phyloP scores from a whole-genome alignment of 2,329 filamentous ascomycete genomes.

The Talaromyces funiculosus region DNA sequence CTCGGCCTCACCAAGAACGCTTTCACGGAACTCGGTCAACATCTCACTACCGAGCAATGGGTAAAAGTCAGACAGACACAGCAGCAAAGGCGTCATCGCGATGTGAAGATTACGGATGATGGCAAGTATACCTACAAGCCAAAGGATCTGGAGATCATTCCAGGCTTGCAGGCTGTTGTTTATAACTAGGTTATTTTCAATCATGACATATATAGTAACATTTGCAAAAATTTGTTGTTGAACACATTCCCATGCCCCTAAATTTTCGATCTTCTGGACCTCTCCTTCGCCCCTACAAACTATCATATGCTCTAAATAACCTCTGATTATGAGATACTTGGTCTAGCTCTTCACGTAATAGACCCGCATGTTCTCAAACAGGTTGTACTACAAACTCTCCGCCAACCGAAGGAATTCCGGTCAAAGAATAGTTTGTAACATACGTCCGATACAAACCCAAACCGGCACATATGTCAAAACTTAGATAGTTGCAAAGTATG shows the following conservation, averaged over 20 bases:
- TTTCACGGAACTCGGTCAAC: constrained; percentile 38
- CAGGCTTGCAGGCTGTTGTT: constrained; percentile 36
- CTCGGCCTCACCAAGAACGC: constrained; percentile 34
- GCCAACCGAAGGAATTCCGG: too few relatives aligned
- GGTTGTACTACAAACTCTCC: too few relatives aligned
- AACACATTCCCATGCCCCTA: too few relatives aligned
- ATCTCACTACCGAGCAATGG: constrained; percentile 39
- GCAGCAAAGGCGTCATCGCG: constrained; percentile 32
- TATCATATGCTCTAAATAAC: too few relatives aligned
- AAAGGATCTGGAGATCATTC: constrained; percentile 40
- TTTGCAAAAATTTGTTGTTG: too few relatives aligned
- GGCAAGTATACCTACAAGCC: constrained; percentile 32
- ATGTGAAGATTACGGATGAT: constrained; percentile 27
- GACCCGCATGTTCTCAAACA: too few relatives aligned
- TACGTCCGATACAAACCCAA: too few relatives aligned
- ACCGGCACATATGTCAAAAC: too few relatives aligned
- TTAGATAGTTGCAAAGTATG: too few relatives aligned
- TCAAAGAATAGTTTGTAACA: too few relatives aligned
- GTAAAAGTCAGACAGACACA: constrained; percentile 38
- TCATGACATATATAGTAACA: neutral
- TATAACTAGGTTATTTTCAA: constrained; percentile 22
- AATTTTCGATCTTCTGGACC: constrained; percentile 21
- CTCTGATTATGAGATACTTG: too few relatives aligned
- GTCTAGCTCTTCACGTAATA: too few relatives aligned
- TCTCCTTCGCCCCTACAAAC: constrained; percentile 34